phyloP scores from a whole-genome alignment of 495 filamentous ascomycete genomes.

The Collariella sp. region DNA sequence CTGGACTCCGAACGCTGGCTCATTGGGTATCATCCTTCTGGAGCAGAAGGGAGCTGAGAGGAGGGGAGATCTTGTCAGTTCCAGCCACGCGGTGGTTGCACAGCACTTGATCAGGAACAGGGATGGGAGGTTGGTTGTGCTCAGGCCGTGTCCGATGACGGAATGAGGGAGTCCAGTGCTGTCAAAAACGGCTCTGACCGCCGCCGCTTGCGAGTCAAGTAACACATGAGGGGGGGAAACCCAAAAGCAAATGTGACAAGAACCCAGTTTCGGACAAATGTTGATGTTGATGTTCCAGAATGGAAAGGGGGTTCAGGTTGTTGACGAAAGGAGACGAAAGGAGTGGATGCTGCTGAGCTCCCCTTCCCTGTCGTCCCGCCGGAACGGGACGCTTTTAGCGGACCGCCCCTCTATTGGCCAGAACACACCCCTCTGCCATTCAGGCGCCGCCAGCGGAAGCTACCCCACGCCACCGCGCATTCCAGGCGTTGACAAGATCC shows the following conservation, averaged over 20 bases:
- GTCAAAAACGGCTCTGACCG: neutral
- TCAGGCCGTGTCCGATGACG: neutral
- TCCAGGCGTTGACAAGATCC: neutral
- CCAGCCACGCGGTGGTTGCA: neutral
- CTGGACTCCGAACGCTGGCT: slow-evolving; percentile 4
- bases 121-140: neutral
- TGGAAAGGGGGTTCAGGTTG: neutral
- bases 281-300: neutral
- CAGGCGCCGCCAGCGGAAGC: neutral
- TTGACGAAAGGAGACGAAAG: neutral
- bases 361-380: slow-evolving; percentile 6
- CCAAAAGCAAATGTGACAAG: too few species aligned
- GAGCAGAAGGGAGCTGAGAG: neutral
- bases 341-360: neutral
- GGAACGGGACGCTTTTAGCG: slow-evolving; percentile 8
- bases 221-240: too few species aligned
- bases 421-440: neutral
- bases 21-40: slow-evolving; percentile 11
- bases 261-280: neutral
- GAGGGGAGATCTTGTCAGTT: neutral
- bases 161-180: neutral
- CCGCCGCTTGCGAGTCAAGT: too few species aligned
- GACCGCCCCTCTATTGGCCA: neutral
- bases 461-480: slow-evolving; percentile 11
- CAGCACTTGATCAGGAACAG: neutral